A percentile compares a stretch with the other conserved stretches of the same genome.
phyloP scores from a whole-genome alignment of 768 basidiomycete genomes.

The Phlegmacium glaucopus region DNA sequence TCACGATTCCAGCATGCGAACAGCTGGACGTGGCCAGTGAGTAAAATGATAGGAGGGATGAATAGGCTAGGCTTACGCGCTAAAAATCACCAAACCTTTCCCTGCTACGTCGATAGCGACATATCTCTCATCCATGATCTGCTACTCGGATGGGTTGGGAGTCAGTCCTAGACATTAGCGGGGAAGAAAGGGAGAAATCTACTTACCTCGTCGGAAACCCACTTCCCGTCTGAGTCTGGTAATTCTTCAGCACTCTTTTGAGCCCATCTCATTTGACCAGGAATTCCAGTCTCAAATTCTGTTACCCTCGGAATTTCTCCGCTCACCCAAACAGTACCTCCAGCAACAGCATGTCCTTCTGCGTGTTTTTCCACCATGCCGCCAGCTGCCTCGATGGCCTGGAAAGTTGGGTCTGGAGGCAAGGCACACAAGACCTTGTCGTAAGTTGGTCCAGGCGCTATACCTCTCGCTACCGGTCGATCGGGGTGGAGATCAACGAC shows the following conservation, averaged over 20 bases:
- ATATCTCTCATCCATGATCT: constrained; percentile 84
- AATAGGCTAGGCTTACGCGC: constrained; percentile 53
- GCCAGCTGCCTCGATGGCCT: constrained; percentile 52
- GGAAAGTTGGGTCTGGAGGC: constrained; percentile 70
- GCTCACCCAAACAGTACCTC: constrained; percentile 67
- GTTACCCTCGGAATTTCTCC: constrained; percentile 77
- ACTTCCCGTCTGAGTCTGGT: too few species aligned
- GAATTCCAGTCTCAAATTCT: constrained; percentile 63
- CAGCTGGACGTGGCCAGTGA: constrained; percentile 25
- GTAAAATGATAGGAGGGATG: not conserved
- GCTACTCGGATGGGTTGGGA: constrained; percentile 31
- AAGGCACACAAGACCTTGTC: constrained; percentile 58
- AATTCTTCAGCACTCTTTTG: constrained; percentile 19
- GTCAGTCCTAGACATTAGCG: not conserved
- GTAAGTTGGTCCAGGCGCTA: constrained; percentile 59
- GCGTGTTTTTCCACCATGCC: constrained; percentile 53
- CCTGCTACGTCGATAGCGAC: constrained; percentile 73
- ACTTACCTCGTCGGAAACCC: constrained; percentile 44
- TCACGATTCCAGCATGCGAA: constrained; percentile 80
- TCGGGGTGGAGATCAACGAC: constrained; percentile 75
- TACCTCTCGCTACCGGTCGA: constrained; percentile 70
- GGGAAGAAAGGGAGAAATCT: not conserved
- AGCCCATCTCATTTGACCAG: constrained; percentile 65
- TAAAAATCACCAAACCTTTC: constrained; percentile 80
- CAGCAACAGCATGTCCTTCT: constrained; percentile 65